phyloP scores from a whole-genome alignment of 2,329 filamentous ascomycete genomes.

The Fusarium nematophilum region DNA sequence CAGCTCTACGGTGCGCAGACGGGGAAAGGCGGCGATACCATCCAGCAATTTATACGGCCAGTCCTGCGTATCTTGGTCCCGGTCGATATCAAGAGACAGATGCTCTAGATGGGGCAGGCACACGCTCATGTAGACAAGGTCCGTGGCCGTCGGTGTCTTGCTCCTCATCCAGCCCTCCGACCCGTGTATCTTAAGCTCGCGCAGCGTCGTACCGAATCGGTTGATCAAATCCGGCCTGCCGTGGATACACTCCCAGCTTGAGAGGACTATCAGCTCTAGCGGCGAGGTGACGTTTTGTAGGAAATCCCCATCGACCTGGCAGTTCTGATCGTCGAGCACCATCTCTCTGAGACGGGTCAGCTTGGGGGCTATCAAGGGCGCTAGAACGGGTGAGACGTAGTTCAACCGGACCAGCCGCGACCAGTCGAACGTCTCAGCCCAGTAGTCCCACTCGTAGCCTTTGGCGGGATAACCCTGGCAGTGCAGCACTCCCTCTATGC shows the following conservation, averaged over 20 bases:
- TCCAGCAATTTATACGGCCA: constrained; percentile 9
- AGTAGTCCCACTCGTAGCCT: constrained; percentile 2
- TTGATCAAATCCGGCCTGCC: background rate
- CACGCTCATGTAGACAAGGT: constrained; percentile 8
- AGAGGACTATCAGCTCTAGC: constrained; percentile 11
- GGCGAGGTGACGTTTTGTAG: constrained; percentile 1
- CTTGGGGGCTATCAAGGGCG: background rate
- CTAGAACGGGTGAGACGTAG: background rate
- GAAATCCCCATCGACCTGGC: background rate
- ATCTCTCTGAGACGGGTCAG: constrained; percentile 14
- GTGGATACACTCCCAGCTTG: background rate
- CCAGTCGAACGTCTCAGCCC: constrained; percentile 17
- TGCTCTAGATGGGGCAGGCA: constrained; percentile 11
- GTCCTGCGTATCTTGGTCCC: background rate
- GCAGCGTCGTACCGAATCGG: constrained; percentile 7
- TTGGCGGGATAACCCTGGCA: constrained; percentile 5
- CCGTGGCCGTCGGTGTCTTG: background rate
- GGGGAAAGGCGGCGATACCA: constrained; percentile 14
- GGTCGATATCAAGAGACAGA: constrained; percentile 7
- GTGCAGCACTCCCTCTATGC: background rate
- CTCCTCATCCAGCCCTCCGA: background rate
- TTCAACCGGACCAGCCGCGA: constrained; percentile 12
- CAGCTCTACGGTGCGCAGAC: constrained; percentile 11
- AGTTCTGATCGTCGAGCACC: background rate
- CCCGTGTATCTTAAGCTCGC: constrained; percentile 8